phyloP scores from a whole-genome alignment of 2,329 filamentous ascomycete species.

The Fusarium nygamai region DNA sequence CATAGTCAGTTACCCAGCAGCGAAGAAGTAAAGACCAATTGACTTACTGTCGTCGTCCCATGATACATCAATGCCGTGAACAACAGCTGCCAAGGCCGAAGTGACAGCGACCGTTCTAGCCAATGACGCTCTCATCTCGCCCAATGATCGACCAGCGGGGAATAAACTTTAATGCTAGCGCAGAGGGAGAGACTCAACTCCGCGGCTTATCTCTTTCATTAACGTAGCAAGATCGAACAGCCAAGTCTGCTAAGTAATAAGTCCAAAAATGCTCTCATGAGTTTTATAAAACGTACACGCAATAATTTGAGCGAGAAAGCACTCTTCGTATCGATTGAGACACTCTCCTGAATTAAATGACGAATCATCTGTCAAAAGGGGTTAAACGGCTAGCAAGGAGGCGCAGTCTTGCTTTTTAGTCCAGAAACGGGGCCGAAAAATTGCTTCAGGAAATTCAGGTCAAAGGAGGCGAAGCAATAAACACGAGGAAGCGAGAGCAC shows the following conservation, averaged over 20 bases:
- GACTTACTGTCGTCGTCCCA: conserved; percentile 38
- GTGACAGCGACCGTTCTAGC: conserved; percentile 13
- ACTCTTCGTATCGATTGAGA: not conserved
- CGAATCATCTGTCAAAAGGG: not conserved
- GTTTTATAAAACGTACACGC: not conserved
- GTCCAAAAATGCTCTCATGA: not conserved
- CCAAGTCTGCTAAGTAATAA: not conserved
- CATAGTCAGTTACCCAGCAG: not conserved
- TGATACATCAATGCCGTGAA: conserved; percentile 24
- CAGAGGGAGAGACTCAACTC: not conserved
- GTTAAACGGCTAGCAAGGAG: not conserved
- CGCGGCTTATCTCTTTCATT: not conserved
- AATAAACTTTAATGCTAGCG: not conserved
- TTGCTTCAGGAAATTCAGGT: not conserved
- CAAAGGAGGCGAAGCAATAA: not conserved
- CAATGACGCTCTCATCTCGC: conserved; percentile 6
- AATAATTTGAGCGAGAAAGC: not conserved
- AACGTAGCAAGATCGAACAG: not conserved
- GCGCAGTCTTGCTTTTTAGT: not conserved
- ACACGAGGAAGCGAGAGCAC: not conserved
- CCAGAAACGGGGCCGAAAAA: not conserved
- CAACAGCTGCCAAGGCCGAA: conserved; percentile 19
- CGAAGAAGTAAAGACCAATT: too few relatives aligned
- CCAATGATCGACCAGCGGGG: not conserved
- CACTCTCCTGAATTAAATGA: not conserved